Conservation (phyloP, 1,139 yeast species). For the Kodamaea sp. region DNA sequence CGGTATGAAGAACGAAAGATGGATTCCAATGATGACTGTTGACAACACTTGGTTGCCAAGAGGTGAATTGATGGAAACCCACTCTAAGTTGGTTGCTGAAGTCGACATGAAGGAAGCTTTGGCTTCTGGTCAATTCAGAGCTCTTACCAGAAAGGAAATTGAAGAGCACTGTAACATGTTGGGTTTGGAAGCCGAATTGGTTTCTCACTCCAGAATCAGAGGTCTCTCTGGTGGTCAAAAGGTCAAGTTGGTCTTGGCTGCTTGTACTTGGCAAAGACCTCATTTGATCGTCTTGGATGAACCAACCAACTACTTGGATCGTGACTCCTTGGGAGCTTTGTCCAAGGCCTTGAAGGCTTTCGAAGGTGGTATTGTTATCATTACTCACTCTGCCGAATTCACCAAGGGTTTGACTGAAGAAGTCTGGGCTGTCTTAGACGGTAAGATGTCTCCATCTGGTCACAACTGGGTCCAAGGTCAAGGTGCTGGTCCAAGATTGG, state of each 20-base stretch:
- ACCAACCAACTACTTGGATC: conserved; percentile 98
- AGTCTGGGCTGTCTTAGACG: conserved; percentile 99
- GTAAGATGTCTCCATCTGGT: conserved; percentile 99
- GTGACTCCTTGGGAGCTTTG: conserved; percentile 99
- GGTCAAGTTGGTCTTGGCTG: conserved; percentile 99
- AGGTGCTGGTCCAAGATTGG: conserved; percentile 99
- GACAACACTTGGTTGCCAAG: conserved; percentile 99
- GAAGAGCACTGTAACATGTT: conserved; percentile 98
- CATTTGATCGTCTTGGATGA: conserved; percentile 98
- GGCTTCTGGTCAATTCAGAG: conserved; percentile 99
- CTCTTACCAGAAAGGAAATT: conserved; percentile 99
- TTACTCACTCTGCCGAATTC: conserved; percentile 99
- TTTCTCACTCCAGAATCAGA: conserved; percentile 99
- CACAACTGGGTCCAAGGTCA: conserved; percentile 99
- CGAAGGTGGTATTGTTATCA: conserved; percentile 99
- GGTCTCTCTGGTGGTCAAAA: conserved; percentile 99
- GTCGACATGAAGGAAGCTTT: conserved; percentile 99
- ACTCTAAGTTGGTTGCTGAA: conserved; percentile 99
- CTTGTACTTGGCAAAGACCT: conserved; percentile 99
- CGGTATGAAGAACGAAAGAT: conserved; percentile 98
- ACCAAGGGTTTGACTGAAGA: conserved; percentile 98
- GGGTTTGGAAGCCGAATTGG: conserved; percentile 98
- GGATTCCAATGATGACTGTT: conserved; percentile 99
- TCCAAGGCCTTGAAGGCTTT: conserved; percentile 98
- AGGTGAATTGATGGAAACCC: conserved; percentile 98